phyloP scores from a whole-genome alignment of 164 flowering plant species.

The Vitis vinifera region ASM3070453v1 NC_081818.1:29849501-29850000 shows the following conservation, averaged over 20 bases:
- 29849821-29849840: neutral
- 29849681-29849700: slow-evolving; percentile 22
- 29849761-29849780: slow-evolving; percentile 7
- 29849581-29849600: too few species aligned
- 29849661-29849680: neutral
- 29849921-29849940: neutral
- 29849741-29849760: slow-evolving; percentile 1
- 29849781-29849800: neutral
- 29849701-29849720: slow-evolving; percentile 20
- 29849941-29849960: neutral
- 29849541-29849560: too few species aligned
- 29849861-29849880: neutral
- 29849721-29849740: neutral
- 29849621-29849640: slow-evolving; percentile 3
- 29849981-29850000: neutral
- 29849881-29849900: neutral
- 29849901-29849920: neutral
- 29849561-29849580: too few species aligned
- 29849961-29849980: too few species aligned
- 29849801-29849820: neutral
- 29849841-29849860: neutral
- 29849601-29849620: slow-evolving; percentile 7
- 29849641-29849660: neutral
- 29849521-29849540: too few species aligned
- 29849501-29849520: too few species aligned